Percentiles rank a stretch among this genome's conserved stretches.
Conservation (phyloP, 805 yeast species). For the baker's yeast (Saccharomyces cerevisiae) region DNA sequence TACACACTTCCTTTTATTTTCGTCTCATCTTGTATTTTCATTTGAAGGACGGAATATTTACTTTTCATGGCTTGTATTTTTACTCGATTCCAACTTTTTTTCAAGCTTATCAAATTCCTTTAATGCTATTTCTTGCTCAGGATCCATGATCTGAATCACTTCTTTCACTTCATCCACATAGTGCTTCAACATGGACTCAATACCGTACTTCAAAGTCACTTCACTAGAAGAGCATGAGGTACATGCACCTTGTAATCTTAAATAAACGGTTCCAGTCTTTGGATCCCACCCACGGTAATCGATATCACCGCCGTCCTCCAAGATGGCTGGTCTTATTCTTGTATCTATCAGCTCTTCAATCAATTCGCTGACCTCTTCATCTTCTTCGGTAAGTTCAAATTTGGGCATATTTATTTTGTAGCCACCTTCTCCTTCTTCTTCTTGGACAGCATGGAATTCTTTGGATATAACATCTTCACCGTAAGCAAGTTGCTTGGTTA, state of each 20-base stretch:
- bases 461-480: constrained; percentile 21
- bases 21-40: not conserved
- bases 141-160: constrained; percentile 82
- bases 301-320: constrained; percentile 97
- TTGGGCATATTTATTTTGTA: constrained; percentile 26
- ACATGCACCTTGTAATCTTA: constrained; percentile 92
- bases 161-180: constrained; percentile 91
- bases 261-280: constrained; percentile 77
- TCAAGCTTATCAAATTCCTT: constrained; percentile 83
- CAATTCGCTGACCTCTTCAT: constrained; percentile 75
- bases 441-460: constrained; percentile 25
- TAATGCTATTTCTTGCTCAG: constrained; percentile 64
- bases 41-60: not conserved
- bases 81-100: constrained; percentile 35
- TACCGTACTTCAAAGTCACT: constrained; percentile 89
- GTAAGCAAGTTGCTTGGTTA: constrained; percentile 24
- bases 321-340: constrained; percentile 93
- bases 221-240: constrained; percentile 85
- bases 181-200: constrained; percentile 94
- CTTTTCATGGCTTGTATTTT: not conserved
- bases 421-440: constrained; percentile 34
- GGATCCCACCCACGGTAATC: constrained; percentile 81
- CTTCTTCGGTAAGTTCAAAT: constrained; percentile 45
- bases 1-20: not conserved
- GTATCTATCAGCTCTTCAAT: constrained; percentile 89